Evolutionary conservation across 2,329 filamentous ascomycete species (phyloP).

Genomic region (Chaetomiaceae sp.): DNA sequence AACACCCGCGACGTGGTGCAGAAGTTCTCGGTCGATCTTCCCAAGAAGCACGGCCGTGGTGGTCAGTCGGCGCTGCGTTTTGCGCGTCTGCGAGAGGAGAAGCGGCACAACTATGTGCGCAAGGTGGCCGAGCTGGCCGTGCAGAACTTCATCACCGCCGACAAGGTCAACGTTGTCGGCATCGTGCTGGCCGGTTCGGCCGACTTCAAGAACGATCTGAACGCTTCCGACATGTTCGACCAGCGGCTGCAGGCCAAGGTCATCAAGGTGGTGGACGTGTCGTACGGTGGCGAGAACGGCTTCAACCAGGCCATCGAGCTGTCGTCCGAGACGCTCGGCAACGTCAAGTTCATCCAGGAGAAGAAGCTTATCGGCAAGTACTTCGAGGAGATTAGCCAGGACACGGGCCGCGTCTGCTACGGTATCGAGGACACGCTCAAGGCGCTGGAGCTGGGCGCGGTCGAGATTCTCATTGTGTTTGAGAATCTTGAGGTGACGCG

Average conservation of each 20-base stretch:
- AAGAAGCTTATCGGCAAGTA: conserved; percentile 99
- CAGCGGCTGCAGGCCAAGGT: conserved; percentile 86
- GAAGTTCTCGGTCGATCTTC: conserved; percentile 97
- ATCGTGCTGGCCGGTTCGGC: conserved; percentile 93
- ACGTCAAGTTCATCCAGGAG: conserved; percentile 99
- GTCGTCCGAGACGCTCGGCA: conserved; percentile 88
- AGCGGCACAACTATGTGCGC: conserved; percentile 99
- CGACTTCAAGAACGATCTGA: conserved; percentile 99
- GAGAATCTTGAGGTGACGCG: conserved; percentile 95
- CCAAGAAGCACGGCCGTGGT: conserved; percentile 99
- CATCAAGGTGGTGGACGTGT: conserved; percentile 99
- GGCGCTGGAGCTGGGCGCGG: conserved; percentile 89
- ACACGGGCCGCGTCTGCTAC: conserved; percentile 95
- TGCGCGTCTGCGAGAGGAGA: conserved; percentile 97
- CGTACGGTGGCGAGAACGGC: conserved; percentile 97
- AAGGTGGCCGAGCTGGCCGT: conserved; percentile 97
- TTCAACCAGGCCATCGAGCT: conserved; percentile 99
- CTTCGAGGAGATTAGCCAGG: conserved; percentile 98
- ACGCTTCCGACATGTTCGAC: conserved; percentile 96
- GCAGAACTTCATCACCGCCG: conserved; percentile 96
- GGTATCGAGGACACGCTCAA: conserved; percentile 97
- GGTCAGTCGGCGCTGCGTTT: conserved; percentile 99
- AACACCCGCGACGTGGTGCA: conserved; percentile 96
- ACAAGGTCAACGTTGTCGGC: conserved; percentile 97
- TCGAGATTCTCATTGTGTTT: conserved; percentile 91